Percentiles rank a stretch among this genome's conserved stretches.
Evolutionary conservation across 1,284 basidiomycete species (phyloP).

Genomic region (Ganoderma meredithae): DNA sequence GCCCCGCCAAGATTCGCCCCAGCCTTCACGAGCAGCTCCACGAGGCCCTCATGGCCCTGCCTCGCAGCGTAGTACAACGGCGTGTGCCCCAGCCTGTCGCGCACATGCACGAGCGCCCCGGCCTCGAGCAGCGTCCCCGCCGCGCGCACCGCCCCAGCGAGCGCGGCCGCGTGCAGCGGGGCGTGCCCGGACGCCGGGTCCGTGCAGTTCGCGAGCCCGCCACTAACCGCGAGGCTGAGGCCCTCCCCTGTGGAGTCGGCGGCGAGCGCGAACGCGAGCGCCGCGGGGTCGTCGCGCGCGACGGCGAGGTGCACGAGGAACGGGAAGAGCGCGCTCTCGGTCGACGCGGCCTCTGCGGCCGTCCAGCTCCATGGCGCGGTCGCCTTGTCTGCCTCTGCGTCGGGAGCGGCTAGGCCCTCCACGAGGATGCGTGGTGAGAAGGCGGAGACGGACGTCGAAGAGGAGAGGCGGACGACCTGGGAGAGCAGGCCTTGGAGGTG

Average conservation of each 20-base stretch:
- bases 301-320: constrained; percentile 82
- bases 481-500: constrained; percentile 69
- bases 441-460: constrained; percentile 38
- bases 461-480: constrained; percentile 70
- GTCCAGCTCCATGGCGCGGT: constrained; percentile 82
- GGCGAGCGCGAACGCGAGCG: constrained; percentile 64
- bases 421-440: constrained; percentile 55
- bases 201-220: constrained; percentile 74
- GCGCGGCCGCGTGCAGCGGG: constrained; percentile 82
- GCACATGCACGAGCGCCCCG: constrained; percentile 88
- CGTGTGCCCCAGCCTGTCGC: constrained; percentile 83
- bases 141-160: constrained; percentile 68
- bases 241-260: too few relatives aligned
- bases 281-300: constrained; percentile 69
- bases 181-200: constrained; percentile 75
- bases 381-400: constrained; percentile 52
- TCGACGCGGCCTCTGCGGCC: constrained; percentile 71
- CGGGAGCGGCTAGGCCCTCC: constrained; percentile 39
- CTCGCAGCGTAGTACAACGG: constrained; percentile 83
- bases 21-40: constrained; percentile 73
- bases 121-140: constrained; percentile 71
- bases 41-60: constrained; percentile 66
- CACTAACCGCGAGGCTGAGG: constrained; percentile 49
- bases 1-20: constrained; percentile 78
- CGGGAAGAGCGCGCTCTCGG: constrained; percentile 74